A percentile compares a stretch with the other conserved stretches of the same genome.
Conservation (phyloP, 2,329 filamentous ascomycete species). For the Botryotinia calthae region DNA sequence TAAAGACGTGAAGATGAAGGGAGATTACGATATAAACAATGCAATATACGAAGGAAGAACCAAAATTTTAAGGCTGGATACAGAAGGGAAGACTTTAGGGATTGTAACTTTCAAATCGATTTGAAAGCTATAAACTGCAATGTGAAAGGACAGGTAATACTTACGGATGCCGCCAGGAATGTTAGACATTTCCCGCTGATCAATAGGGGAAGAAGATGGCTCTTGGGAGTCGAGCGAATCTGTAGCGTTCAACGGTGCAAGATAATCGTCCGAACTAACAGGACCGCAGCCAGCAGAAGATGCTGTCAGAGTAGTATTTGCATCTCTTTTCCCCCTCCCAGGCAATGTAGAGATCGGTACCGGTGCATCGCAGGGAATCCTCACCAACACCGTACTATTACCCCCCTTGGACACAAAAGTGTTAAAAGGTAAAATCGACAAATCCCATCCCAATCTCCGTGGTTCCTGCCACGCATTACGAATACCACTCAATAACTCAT, state of each 20-base stretch:
- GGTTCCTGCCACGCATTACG: constrained; percentile 27
- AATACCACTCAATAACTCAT: constrained; percentile 20
- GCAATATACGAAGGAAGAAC: not conserved
- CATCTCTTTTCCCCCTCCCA: not conserved
- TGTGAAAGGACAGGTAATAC: not conserved
- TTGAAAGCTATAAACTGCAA: not conserved
- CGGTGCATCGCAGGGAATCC: constrained; percentile 24
- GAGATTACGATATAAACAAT: not conserved
- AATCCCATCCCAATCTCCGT: constrained; percentile 21
- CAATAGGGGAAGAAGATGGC: not conserved
- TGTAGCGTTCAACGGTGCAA: not conserved
- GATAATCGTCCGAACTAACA: not conserved
- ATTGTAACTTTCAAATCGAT: not conserved
- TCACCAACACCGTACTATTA: constrained; percentile 28
- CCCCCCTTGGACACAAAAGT: constrained; percentile 29
- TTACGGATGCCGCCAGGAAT: not conserved
- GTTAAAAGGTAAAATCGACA: constrained; percentile 25
- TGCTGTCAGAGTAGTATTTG: not conserved
- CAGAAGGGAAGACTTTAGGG: not conserved
- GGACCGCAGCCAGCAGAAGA: not conserved
- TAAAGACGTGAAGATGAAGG: not conserved
- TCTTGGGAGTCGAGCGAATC: not conserved
- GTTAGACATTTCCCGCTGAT: not conserved
- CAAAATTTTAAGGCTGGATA: not conserved
- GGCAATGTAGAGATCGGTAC: not conserved